Evolutionary conservation across 352 stramenopile genomes (phyloP), one percentile per base, ranked within the genome.

Genomic region (Globisporangium mamillatum): DNA sequence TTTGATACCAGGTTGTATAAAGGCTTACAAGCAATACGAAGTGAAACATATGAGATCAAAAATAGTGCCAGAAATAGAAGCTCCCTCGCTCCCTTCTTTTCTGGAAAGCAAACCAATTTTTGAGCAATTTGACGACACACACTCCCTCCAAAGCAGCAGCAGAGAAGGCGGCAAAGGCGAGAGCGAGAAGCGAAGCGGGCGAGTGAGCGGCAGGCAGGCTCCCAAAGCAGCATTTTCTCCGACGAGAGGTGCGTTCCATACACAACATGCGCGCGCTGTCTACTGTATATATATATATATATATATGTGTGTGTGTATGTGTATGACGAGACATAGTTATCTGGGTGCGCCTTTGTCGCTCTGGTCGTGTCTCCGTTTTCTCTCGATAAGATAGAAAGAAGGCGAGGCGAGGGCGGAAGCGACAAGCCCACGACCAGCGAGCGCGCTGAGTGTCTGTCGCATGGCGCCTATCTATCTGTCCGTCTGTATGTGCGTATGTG

Each of bases 101-200:
- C 18, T n/a, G 4, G 32, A 36, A 36, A 48, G 14, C 14, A 16
- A 20, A 36, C 3, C 32, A 36, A 50, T n/a, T 52, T 22, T 52
- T 52, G 44, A 52, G 44, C 44, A 52, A 52, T 52, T 22, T n/a
- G 44, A 52, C 44, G 44, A 52, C 44, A 52, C 44, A 52, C 44
- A 52, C 44, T 52, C 44, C 16, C 44, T 22, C 32, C 32, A 36
- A 36, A 36, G 27, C 27, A 36, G 32, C 32, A 36, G 41, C 41
- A 48, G 41, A 48, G 41, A 48, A 48, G 41, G 41, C 41, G 41
- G 41, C 41, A 48, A 48, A 48, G 44, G 44, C 44, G 44, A 20
- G 38, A 48, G 6, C 16, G 18, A 20, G 18, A 52, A 20, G 41
- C 16, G 44, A 52, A 52, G 44, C 16, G 32, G 32, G 32, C 32